phyloP scores from a whole-genome alignment of 176 grass and related monocot genomes.

The Oropetium thomaeum region DNA sequence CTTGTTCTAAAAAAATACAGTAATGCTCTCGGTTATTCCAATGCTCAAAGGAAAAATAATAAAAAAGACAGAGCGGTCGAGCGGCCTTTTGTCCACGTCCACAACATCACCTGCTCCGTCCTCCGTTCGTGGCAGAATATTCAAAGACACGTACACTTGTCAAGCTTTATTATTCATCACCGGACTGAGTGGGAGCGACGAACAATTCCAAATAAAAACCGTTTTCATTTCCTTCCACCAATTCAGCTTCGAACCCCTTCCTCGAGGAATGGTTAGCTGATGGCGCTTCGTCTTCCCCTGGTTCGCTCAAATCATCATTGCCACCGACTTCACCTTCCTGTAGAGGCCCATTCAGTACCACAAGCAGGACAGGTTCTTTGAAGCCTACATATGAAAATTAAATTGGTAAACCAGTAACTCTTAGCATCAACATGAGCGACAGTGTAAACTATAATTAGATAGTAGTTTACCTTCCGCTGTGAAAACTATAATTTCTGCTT shows the following conservation, averaged over 20 bases:
- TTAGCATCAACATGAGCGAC: background rate
- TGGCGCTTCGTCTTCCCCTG: slow-evolving; percentile 21
- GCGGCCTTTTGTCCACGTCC: background rate
- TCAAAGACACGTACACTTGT: background rate
- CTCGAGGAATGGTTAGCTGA: slow-evolving; percentile 17
- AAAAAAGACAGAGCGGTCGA: background rate
- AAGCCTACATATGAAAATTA: slow-evolving; percentile 35
- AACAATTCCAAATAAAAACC: slow-evolving; percentile 11
- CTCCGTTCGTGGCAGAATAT: background rate
- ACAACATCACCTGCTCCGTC: background rate
- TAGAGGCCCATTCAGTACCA: slow-evolving; percentile 55
- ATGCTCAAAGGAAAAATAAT: background rate
- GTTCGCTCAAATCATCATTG: slow-evolving; percentile 16
- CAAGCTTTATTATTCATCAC: background rate
- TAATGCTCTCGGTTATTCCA: too few species aligned
- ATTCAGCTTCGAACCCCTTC: slow-evolving; percentile 43
- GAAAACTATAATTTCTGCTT: slow-evolving; percentile 91
- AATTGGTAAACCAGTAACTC: background rate
- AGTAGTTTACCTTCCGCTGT: slow-evolving; percentile 48
- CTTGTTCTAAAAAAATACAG: too few species aligned
- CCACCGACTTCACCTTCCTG: slow-evolving; percentile 43
- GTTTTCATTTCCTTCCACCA: slow-evolving; percentile 29
- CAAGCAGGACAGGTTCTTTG: slow-evolving; percentile 33
- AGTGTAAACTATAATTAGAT: background rate
- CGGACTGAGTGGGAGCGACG: background rate